Evolutionary conservation across 1,139 yeast species (phyloP), one percentile per base, ranked within the genome.

Genomic region (Pichia sp.): DNA sequence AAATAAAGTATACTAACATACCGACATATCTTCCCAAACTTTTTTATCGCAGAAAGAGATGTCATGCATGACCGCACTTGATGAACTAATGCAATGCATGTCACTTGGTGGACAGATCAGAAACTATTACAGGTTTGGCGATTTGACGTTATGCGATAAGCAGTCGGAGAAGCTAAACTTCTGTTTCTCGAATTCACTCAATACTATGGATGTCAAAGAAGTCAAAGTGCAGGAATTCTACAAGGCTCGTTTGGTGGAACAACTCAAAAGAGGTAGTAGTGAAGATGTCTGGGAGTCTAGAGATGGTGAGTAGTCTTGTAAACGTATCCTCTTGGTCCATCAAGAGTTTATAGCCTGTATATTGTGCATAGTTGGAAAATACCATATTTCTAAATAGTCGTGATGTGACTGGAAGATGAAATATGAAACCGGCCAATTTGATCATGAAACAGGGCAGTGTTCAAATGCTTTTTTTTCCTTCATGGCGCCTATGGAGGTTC

Each of bases 101-200:
- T 83, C 96, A 1, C 55, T 87, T 3, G 96, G 96, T 2, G 96
- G 96, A 1, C 96, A 87, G 55, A 63, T 83, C 22, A 72, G 91
- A 45, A 72, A 81, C 57, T 80, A 83, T 52, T 88, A 88, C 55
- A 62, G 96, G 35, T 81, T 77, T 52, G 96, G 96, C 4, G 73
- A 77, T 30, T 70, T 85, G 51, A 76, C 80, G 38, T 63, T 72
- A 40, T 88, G 97, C 59, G 69, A 67, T 29, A 70, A 69, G 37
- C 84, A 84, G 51, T 66, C 85, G 43, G 74, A 72, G 28, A 86
- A 86, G 63, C 67, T 87, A 49, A 80, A 83, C 70, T 87, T 88
- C 59, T 88, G 97, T 45, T 52, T 88, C 28, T 64, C 67, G 38
- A 72, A 83, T 55, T 72, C 72, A 29, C 62, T 72, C 21, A 59